Base-by-base conservation (phyloP, 2,329 filamentous ascomycete species). In the Fusarium albosuccineum region DNA sequence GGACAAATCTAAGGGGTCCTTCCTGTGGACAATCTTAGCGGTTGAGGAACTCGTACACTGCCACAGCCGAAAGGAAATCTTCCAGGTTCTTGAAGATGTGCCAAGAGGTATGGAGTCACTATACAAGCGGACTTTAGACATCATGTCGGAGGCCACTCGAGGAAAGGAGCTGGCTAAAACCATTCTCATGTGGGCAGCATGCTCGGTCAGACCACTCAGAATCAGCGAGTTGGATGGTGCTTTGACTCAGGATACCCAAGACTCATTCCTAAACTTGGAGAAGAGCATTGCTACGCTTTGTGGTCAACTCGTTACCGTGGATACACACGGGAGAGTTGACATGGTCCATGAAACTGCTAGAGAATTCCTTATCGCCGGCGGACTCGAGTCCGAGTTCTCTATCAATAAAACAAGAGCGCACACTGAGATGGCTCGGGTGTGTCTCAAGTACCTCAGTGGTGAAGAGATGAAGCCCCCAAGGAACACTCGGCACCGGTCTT, bases 321-420 rank as follows among this genome's bases (percentile, higher is more conserved):
- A 81, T 61, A 74, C 71, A 26, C 66, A 66, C 22, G 68, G 66
- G 9, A 73, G 62, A 46, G 71, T 80, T 2, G 70, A 77, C 36
- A 76, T 81, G 70, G 68, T 80, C 22, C 80, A 82, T 63, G 73
- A 77, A 51, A 82, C 80, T 13, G 79, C 78, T 17, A 72, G 76
- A 56, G 70, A 74, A 57, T 78, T 77, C 42, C 70, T 76, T 22
- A 9, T 78, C 13, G 60, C 53, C 16, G 41, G 54, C 7, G 56
- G 65, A 4, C 48, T 72, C 0, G 64, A 74, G 11, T 75, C 75
- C 2, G 76, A 79, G 45, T 76, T 79, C 41, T 60, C 72, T 13
- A 68, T 80, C 26, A 58, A 73, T 9, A 64, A 71, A 45, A 51
- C 56, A 8, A 49, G 61, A 14, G 76, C 73, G 0, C 77, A 81